Evolutionary conservation across 106 monocot genomes (phyloP).

Genomic region (Cymbidium sinense): DNA sequence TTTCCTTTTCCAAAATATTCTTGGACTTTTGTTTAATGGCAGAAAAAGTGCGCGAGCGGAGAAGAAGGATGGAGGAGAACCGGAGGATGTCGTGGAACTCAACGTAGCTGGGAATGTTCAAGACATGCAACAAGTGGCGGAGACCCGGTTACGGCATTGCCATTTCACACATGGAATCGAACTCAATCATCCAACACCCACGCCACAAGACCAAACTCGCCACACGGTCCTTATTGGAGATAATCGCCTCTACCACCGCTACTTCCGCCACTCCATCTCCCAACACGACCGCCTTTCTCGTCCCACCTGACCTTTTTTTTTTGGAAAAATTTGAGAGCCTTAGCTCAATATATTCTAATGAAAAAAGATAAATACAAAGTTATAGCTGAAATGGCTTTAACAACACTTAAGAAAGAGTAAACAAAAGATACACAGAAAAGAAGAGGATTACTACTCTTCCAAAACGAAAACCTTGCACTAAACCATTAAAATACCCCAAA

Average conservation of each 20-base stretch:
- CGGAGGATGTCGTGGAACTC: slow-evolving; percentile 41
- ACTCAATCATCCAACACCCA: slow-evolving; percentile 78
- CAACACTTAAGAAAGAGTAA: too few relatives aligned
- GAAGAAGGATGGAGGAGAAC: slow-evolving; percentile 7
- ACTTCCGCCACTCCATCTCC: slow-evolving; percentile 71
- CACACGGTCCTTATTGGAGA: slow-evolving; percentile 70
- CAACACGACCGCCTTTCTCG: slow-evolving; percentile 9
- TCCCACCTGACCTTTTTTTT: background rate
- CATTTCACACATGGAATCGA: slow-evolving; percentile 86
- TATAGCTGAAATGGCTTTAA: too few relatives aligned
- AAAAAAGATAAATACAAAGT: too few relatives aligned
- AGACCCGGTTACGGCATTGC: slow-evolving; percentile 70
- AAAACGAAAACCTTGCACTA: too few relatives aligned
- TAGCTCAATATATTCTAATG: too few relatives aligned
- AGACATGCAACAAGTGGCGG: slow-evolving; percentile 98
- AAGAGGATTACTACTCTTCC: too few relatives aligned
- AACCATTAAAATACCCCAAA: too few relatives aligned
- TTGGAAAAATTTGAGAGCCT: too few relatives aligned
- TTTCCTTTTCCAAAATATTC: too few relatives aligned
- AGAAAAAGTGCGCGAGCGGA: slow-evolving; percentile 32
- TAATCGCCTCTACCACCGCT: slow-evolving; percentile 68
- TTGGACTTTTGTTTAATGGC: background rate
- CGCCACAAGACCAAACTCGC: slow-evolving; percentile 90
- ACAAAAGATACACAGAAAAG: too few relatives aligned
- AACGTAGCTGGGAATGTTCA: slow-evolving; percentile 92